These are phyloP conservation scores for Penicillium sp. DNA, from an alignment of 2,329 filamentous ascomycete species.

Conservation along the genomic window DNA sequence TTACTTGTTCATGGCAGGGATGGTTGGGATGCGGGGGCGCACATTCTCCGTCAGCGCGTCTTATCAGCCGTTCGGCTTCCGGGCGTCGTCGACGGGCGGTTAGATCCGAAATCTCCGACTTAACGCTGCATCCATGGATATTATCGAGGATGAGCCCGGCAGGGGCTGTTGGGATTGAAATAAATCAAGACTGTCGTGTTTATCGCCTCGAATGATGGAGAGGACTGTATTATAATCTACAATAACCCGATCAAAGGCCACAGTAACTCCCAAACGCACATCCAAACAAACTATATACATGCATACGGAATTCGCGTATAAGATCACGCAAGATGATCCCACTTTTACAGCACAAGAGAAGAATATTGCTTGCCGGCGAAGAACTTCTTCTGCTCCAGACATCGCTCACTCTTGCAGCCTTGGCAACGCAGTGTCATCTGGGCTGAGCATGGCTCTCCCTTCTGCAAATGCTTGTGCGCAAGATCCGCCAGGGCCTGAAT, in stretches of 20 bases:
- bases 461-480: slow-evolving; percentile 73
- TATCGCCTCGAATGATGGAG: too few species aligned
- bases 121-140: too few species aligned
- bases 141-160: too few species aligned
- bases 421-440: slow-evolving; percentile 93
- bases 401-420: slow-evolving; percentile 85
- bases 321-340: too few species aligned
- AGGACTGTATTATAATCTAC: slow-evolving; percentile 6
- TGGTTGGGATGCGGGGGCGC: slow-evolving; percentile 3
- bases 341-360: slow-evolving; percentile 32
- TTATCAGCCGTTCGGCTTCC: background rate
- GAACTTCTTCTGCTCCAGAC: slow-evolving; percentile 68
- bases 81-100: background rate
- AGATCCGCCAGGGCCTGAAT: slow-evolving; percentile 86
- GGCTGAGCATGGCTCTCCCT: slow-evolving; percentile 66
- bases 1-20: slow-evolving; percentile 10
- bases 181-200: too few species aligned
- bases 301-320: background rate
- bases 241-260: slow-evolving; percentile 3
- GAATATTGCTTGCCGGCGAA: slow-evolving; percentile 50
- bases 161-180: too few species aligned
- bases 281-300: slow-evolving; percentile 7
- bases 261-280: slow-evolving; percentile 8
- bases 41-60: slow-evolving; percentile 1
- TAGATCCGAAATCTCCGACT: slow-evolving; percentile 13